Evolutionary conservation across 2,329 filamentous ascomycete genomes (phyloP).

Genomic region (Fusarium kyushuense): DNA sequence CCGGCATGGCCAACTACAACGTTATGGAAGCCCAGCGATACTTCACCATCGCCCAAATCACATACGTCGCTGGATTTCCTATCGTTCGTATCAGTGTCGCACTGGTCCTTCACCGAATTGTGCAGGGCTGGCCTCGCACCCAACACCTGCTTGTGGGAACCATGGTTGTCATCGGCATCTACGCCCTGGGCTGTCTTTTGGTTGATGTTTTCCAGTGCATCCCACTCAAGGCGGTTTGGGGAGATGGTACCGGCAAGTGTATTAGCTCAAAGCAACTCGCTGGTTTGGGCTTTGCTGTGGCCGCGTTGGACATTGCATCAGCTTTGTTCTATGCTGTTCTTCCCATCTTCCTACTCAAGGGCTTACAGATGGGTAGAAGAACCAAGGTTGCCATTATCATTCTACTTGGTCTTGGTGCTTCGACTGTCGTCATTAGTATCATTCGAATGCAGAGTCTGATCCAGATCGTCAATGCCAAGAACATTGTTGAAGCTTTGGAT

Average conservation of each 20-base stretch:
- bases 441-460: conserved; percentile 8
- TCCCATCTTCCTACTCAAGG: conserved; percentile 3
- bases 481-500: conserved; percentile 4
- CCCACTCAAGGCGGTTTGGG: conserved; percentile 7
- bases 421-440: conserved; percentile 3
- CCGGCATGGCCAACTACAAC: not conserved
- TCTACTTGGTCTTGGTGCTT: conserved; percentile 6
- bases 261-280: not conserved
- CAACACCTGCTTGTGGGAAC: not conserved
- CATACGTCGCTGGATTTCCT: conserved; percentile 7
- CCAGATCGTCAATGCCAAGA: not conserved
- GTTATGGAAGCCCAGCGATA: conserved; percentile 5
- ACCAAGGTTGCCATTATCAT: conserved; percentile 10
- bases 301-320: conserved; percentile 2
- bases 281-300: conserved; percentile 2
- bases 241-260: conserved; percentile 3
- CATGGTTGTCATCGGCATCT: conserved; percentile 2
- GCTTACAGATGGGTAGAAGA: conserved; percentile 8
- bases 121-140: conserved; percentile 11
- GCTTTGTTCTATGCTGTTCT: conserved; percentile 7
- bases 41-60: conserved; percentile 12
- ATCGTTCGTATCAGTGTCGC: conserved; percentile 9
- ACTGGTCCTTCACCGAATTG: conserved; percentile 4
- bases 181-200: conserved; percentile 6
- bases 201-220: conserved; percentile 13